Evolutionary conservation across 345 rosid genomes (phyloP), one percentile per base, ranked within the genome.

Genomic region (Eucalyptus shirleyi): DNA sequence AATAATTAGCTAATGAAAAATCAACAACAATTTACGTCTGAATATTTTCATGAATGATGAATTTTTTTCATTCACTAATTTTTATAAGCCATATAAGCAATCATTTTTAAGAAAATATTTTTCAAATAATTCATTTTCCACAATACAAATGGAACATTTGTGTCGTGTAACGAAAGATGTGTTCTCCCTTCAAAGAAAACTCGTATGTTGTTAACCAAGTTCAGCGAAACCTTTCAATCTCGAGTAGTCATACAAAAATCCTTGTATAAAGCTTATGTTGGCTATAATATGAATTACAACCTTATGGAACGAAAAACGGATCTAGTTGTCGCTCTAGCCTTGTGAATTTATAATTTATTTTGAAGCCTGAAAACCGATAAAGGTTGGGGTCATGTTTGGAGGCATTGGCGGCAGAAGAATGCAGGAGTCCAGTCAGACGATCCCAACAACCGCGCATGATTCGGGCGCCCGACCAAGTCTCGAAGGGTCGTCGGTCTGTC

Each of bases 11-110:
- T 51, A 51, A 51, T 51, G 56, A 51, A 51, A 18, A 51, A 51
- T 51, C 9, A 4, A 51, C 56, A 51, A 51, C 9, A 51, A 51
- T 18, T 51, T 7, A 51, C 0, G 23, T 0, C 3, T 51, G 1
- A 51, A 51, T 51, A 7, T 51, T 51, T 18, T 18, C 1, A 0
- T 51, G 4, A 1, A 51, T 51, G 56, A 18, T 51, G 23, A 18
- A 18, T 51, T 18, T 51, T 51, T 51, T 51, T 51, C 56, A 18
- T 51, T 51, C 9, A 51, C 7, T 51, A 51, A 18, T 18, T 51
- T 51, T 51, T 51, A 2, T 51, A 51, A 51, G 4, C 2, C 0
- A 51, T 51, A 18, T 18, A 7, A 51, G 1, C 9, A 51, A 51
- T 18, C 23, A 18, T 51, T 18, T 51, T 51, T 7, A 51, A 51